Evolutionary conservation across 768 basidiomycete species (phyloP).

Genomic region (Amylocystis lapponica): DNA sequence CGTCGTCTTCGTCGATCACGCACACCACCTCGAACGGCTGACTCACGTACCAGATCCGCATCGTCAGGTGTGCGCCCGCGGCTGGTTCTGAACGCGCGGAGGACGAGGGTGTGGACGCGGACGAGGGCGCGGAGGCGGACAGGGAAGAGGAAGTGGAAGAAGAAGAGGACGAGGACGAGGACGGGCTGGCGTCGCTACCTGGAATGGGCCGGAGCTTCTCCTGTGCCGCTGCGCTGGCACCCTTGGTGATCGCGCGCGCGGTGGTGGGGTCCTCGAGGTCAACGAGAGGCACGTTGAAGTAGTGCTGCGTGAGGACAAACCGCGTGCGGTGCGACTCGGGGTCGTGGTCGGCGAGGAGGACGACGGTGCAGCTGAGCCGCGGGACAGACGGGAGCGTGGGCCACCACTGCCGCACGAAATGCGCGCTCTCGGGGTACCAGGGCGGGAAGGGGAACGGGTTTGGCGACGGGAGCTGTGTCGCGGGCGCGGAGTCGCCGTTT

Average conservation of each 20-base stretch:
- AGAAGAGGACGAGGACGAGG: background rate
- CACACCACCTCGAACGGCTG: slow-evolving; percentile 70
- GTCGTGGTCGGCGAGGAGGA: slow-evolving; percentile 60
- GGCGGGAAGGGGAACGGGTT: slow-evolving; percentile 64
- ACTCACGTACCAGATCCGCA: slow-evolving; percentile 67
- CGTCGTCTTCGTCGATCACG: slow-evolving; percentile 41
- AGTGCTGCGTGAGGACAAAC: slow-evolving; percentile 70
- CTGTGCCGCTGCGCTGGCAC: slow-evolving; percentile 3
- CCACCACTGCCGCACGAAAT: slow-evolving; percentile 82
- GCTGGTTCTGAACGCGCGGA: background rate
- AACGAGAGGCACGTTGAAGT: slow-evolving; percentile 61
- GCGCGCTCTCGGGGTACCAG: slow-evolving; percentile 70
- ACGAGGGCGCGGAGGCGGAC: background rate
- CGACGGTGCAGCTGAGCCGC: slow-evolving; percentile 65
- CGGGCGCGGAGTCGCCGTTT: no score
- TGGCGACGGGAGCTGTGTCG: slow-evolving; percentile 6
- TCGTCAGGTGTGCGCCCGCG: slow-evolving; percentile 39
- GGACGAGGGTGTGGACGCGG: background rate
- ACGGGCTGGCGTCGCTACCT: background rate
- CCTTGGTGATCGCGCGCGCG: slow-evolving; percentile 1
- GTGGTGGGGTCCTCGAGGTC: slow-evolving; percentile 7
- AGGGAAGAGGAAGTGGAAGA: slow-evolving; percentile 1
- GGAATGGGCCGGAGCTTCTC: background rate
- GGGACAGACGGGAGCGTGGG: slow-evolving; percentile 59
- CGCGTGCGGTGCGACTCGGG: slow-evolving; percentile 51